A percentile compares a stretch with the other conserved stretches of the same genome.
These are phyloP conservation scores for Zygotorulaspora florentina DNA, from an alignment of 805 yeast species.

Conservation along the genomic window DNA sequence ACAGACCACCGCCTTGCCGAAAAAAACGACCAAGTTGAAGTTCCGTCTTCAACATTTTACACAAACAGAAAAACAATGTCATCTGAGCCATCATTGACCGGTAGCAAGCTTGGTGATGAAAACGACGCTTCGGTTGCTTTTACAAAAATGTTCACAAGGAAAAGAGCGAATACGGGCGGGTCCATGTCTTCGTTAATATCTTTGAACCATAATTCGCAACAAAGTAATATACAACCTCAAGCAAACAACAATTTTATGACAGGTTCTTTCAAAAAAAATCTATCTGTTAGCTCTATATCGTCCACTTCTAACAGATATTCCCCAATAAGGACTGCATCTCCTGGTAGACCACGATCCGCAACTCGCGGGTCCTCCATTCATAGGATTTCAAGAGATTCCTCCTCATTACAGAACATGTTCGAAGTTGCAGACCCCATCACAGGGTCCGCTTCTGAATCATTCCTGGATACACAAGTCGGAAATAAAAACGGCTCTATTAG, in stretches of 20 bases:
- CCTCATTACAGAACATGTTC: conserved; percentile 19
- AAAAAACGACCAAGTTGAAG: conserved; percentile 1
- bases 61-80: not conserved
- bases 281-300: conserved; percentile 24
- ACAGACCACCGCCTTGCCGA: conserved; percentile 12
- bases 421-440: conserved; percentile 14
- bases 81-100: conserved; percentile 5
- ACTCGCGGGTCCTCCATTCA: conserved; percentile 25
- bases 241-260: conserved; percentile 7
- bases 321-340: conserved; percentile 30
- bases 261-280: conserved; percentile 20
- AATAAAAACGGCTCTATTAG: conserved; percentile 9
- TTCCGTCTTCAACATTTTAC: not conserved
- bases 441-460: conserved; percentile 9
- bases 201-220: conserved; percentile 10
- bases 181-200: conserved; percentile 30
- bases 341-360: conserved; percentile 31
- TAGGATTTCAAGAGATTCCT: conserved; percentile 28
- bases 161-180: conserved; percentile 31
- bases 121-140: conserved; percentile 37
- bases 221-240: conserved; percentile 1
- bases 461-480: conserved; percentile 23
- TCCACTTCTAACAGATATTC: conserved; percentile 28
- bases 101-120: conserved; percentile 21
- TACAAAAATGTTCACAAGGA: conserved; percentile 33